Evolutionary conservation across 768 basidiomycete species (phyloP).

Genomic region (Lanmaoa pseudosensibilis): DNA sequence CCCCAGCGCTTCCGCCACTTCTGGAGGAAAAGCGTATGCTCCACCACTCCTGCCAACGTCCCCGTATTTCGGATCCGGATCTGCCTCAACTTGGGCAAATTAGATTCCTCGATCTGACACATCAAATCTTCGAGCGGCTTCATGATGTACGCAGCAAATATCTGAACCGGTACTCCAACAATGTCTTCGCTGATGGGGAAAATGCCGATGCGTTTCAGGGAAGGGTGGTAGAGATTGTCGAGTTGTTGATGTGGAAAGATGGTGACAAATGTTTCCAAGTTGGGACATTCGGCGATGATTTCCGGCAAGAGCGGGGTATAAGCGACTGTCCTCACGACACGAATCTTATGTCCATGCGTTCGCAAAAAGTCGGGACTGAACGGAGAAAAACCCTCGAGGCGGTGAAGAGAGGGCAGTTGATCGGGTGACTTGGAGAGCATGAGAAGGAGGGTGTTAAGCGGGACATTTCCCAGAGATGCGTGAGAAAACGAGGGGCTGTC

Average conservation of each 20-base stretch:
- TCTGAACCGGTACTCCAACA: conserved; percentile 36
- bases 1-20: conserved; percentile 33
- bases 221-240: conserved; percentile 39
- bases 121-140: conserved; percentile 41
- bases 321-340: conserved; percentile 39
- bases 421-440: conserved; percentile 34
- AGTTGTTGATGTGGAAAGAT: conserved; percentile 37
- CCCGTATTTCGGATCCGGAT: conserved; percentile 44
- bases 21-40: conserved; percentile 27
- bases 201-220: conserved; percentile 44
- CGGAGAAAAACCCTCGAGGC: conserved; percentile 45
- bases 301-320: conserved; percentile 36
- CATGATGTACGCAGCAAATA: conserved; percentile 43
- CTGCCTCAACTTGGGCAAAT: conserved; percentile 36
- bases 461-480: conserved; percentile 34
- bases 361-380: conserved; percentile 42
- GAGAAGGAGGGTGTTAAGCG: conserved; percentile 42
- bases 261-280: conserved; percentile 42
- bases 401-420: conserved; percentile 40
- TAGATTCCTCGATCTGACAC: conserved; percentile 37
- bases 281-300: conserved; percentile 40
- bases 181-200: conserved; percentile 41
- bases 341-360: conserved; percentile 44
- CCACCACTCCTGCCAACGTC: conserved; percentile 34
- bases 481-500: conserved; percentile 34